A percentile compares a stretch with the other conserved stretches of the same genome.
Conservation (phyloP, 2,329 filamentous ascomycete genomes). For the Aspergillus costaricaensis region DNA sequence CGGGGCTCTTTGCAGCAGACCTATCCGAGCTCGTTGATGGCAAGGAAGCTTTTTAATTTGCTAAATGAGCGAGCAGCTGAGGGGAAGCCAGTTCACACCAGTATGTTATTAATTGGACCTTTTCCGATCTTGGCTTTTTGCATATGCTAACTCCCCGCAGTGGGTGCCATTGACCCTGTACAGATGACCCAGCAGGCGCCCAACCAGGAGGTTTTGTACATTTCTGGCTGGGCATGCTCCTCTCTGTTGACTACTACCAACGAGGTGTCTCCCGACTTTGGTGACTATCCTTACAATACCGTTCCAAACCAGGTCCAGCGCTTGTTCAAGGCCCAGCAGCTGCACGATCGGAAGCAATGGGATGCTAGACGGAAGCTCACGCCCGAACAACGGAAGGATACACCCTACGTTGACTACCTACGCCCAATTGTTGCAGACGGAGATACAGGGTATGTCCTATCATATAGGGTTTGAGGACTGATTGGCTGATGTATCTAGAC, state of each 20-base stretch:
- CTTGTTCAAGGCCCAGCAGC: constrained; percentile 91
- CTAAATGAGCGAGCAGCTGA: constrained; percentile 74
- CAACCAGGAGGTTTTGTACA: constrained; percentile 92
- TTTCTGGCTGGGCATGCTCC: constrained; percentile 97
- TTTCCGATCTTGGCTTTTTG: no score
- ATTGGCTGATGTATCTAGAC: constrained; percentile 49
- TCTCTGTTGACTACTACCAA: constrained; percentile 91
- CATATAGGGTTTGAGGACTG: not conserved
- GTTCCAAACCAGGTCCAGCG: constrained; percentile 98
- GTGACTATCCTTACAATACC: constrained; percentile 98
- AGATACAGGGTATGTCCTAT: constrained; percentile 69
- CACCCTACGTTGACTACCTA: constrained; percentile 87
- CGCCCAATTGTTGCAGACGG: constrained; percentile 95
- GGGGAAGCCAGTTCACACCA: constrained; percentile 89
- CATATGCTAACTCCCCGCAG: constrained; percentile 45
- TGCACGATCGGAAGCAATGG: constrained; percentile 97
- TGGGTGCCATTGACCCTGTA: constrained; percentile 97
- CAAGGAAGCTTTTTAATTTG: constrained; percentile 88
- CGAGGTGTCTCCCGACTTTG: constrained; percentile 96
- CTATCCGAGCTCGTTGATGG: constrained; percentile 93
- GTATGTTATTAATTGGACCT: constrained; percentile 48
- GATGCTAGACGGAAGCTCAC: constrained; percentile 78
- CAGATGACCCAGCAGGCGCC: constrained; percentile 99
- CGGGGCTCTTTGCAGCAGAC: constrained; percentile 81
- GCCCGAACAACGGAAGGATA: constrained; percentile 68